These are phyloP conservation scores for Phaeodactylum tricornutum DNA, from an alignment of 108 stramenopile genomes.

Conservation along the genomic window DNA sequence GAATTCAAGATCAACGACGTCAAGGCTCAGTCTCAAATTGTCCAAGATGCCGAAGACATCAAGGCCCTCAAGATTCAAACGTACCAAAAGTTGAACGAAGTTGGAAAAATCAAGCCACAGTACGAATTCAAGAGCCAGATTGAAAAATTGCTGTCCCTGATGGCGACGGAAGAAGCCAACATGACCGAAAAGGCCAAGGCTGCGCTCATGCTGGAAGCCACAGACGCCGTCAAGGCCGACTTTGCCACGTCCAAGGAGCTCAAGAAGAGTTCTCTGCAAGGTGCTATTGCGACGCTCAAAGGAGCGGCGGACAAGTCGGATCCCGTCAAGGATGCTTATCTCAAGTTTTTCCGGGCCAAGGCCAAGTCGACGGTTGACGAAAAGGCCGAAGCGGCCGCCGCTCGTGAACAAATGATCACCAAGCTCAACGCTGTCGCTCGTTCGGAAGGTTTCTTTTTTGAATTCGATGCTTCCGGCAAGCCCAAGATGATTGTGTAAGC, in stretches of 20 bases:
- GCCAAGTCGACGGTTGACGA: conserved; percentile 61
- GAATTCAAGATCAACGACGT: conserved; percentile 67
- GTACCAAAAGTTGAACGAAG: conserved; percentile 72
- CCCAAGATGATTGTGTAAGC: conserved; percentile 64
- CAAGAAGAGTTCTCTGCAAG: conserved; percentile 64
- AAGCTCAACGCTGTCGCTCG: conserved; percentile 72
- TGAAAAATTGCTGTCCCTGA: conserved; percentile 60
- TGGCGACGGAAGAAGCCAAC: conserved; percentile 56
- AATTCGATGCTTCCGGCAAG: conserved; percentile 50
- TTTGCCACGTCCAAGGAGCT: conserved; percentile 50
- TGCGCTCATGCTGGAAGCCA: conserved; percentile 74
- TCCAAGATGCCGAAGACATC: conserved; percentile 56
- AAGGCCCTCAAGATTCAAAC: conserved; percentile 45
- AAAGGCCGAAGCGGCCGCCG: conserved; percentile 42
- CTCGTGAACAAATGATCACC: conserved; percentile 53
- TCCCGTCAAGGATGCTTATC: conserved; percentile 61
- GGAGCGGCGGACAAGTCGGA: conserved; percentile 34
- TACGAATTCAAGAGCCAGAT: conserved; percentile 81
- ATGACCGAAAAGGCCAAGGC: conserved; percentile 71
- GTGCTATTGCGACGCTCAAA: conserved; percentile 62
- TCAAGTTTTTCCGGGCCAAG: conserved; percentile 69
- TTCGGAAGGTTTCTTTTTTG: conserved; percentile 69
- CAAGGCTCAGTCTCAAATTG: conserved; percentile 59
- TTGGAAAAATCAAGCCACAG: conserved; percentile 77
- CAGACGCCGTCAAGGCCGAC: conserved; percentile 51